Base-by-base conservation (phyloP, 176 grass and related monocot species). In the Pharus latifolius region DNA sequence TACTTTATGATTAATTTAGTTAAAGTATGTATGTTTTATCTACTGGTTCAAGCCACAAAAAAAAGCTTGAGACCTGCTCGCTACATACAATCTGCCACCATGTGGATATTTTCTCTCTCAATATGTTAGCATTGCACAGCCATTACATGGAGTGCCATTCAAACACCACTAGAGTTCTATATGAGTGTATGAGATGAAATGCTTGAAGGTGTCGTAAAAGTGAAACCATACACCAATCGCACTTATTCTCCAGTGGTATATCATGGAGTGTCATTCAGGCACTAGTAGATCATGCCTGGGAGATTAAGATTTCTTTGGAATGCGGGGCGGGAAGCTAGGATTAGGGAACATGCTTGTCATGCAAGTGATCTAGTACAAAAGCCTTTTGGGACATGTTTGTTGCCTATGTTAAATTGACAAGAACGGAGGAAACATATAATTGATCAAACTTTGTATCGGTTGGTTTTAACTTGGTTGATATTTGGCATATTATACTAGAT, bases 241-340 rank as follows among this genome's bases (percentile, higher is more conserved):
- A 47, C 22, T 40, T 56, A 45, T 55, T 72, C 18, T 47, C 60
- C 30, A 45, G 10, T 47, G 40, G 28, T 14, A 20, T 44, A 47
- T 48, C 60, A 29, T 70, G 38, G 37, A 76, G 48, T 28, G 28
- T 45, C 54, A 70, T 64, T n/a, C 72, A 70, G 32, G 16, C 48
- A 38, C 13, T 56, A 46, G 37, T 70, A 45, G 11, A 58, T 18
- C 23, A 38, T 72, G 29, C 8, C 40, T 49, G 29, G 51, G 19
- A 1, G 5, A 19, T 80, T 44, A 20, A 65, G 48, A 80, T 54
- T 6, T 63, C 16, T 54, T 41, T 56, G 67, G 46, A 53, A 63
- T 72, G 44, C 47, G 23, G 38, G 32, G 5, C 41, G 23, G 6
- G 37, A 45, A 27, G 12, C 31, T 80, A 19, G 19, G 29, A 2